Base-by-base conservation (phyloP, 2,329 filamentous ascomycete species). In the Sporothrix pseudoabietina region DNA sequence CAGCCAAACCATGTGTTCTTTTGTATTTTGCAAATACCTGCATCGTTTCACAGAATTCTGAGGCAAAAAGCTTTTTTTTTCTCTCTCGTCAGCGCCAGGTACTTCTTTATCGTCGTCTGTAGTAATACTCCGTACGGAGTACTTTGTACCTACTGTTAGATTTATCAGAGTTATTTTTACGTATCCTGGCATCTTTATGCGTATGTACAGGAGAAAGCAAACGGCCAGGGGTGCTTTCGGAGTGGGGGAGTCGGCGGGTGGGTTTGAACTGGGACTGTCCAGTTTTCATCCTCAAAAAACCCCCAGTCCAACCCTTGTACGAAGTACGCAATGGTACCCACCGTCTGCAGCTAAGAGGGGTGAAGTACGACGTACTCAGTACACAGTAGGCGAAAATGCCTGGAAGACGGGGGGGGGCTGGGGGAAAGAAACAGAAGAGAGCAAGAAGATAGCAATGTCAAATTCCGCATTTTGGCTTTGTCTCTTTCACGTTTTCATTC, bases 301-400 rank as follows among this genome's bases (percentile, higher is more conserved):
- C 12, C 12, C 4, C n/a, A 66, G 30, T 8, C 12, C 61, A 14
- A 30, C 1, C 22, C 61, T 1, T 47, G 39, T n/a, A 26, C 26
- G 1, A 1, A 1, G 26, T 26, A 30, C 22, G 9, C 19, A 35
- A 66, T 66, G 39, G 14, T 66, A 47, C 61, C 61, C 61, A 66
- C 61, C n/a, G 6, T 3, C 61, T 66, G 61, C 61, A 66, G 41
- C 39, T n/a, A 47, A 66, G 61, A 66, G 61, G 61, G 61, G 61
- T 32, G 12, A 8, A 30, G 59, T 26, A 26, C 26, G 2, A 2
- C 1, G 26, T 26, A 26, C 26, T 26, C 26, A 26, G 26, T 26
- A 26, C 26, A 26, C 26, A 26, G 26, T 19, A 26, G 52, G n/a
- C 12, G 2, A 55, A 19, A 32, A 59, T 49, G 44, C 44, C 44